Percentiles rank a stretch among this genome's conserved stretches.
phyloP scores from a whole-genome alignment of 2,329 filamentous ascomycete species.

The Aspergillus latus region DNA sequence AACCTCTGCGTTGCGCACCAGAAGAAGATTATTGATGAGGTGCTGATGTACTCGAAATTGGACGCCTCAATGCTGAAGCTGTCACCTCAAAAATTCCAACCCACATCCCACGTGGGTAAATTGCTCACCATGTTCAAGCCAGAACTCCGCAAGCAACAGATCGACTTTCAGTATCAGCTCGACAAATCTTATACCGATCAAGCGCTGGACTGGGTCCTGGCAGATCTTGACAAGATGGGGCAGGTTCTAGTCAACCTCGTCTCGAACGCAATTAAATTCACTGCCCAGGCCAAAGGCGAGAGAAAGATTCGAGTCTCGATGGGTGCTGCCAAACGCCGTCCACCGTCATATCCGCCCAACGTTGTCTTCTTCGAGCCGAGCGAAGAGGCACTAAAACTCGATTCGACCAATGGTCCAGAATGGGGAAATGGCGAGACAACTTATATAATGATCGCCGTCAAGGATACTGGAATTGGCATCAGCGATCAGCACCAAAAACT shows the following conservation, averaged over 20 bases:
- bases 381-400: conserved; percentile 23
- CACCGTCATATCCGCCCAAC: conserved; percentile 43
- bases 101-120: conserved; percentile 64
- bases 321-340: conserved; percentile 49
- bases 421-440: conserved; percentile 60
- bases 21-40: conserved; percentile 75
- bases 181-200: conserved; percentile 61
- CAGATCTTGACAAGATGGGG: conserved; percentile 72
- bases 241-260: conserved; percentile 79
- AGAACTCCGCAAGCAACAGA: conserved; percentile 68
- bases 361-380: conserved; percentile 33
- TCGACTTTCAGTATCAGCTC: conserved; percentile 64
- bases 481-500: conserved; percentile 69
- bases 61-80: conserved; percentile 73
- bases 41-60: conserved; percentile 71
- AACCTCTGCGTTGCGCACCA: conserved; percentile 76
- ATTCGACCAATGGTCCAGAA: conserved; percentile 45
- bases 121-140: conserved; percentile 77
- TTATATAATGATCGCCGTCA: conserved; percentile 70
- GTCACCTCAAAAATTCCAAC: conserved; percentile 68
- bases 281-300: conserved; percentile 38
- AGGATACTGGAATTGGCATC: conserved; percentile 74
- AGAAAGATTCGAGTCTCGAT: conserved; percentile 53
- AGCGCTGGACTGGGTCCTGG: conserved; percentile 62
- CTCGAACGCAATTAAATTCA: conserved; percentile 82